These are phyloP conservation scores for Sporobolomyces roseus DNA, from an alignment of 768 basidiomycete genomes.

Conservation along the genomic window DNA sequence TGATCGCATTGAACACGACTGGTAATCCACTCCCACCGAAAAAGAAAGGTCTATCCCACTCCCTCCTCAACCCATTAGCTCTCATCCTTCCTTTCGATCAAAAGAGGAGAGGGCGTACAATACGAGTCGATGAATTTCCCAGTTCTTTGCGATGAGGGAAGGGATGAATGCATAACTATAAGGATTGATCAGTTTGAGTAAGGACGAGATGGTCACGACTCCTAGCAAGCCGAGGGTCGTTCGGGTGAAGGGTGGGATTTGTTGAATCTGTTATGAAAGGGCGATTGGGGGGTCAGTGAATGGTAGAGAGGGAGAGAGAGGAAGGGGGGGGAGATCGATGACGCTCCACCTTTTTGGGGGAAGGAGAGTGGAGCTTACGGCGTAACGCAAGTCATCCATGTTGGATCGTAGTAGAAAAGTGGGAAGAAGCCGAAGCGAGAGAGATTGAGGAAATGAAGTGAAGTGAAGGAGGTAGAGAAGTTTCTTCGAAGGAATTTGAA, in stretches of 20 bases:
- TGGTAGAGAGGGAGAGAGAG: background rate
- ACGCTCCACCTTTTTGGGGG: background rate
- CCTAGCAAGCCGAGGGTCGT: conserved; percentile 62
- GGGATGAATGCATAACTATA: conserved; percentile 60
- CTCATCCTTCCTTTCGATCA: conserved; percentile 62
- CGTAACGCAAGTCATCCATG: conserved; percentile 9
- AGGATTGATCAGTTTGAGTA: conserved; percentile 57
- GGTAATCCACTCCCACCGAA: conserved; percentile 62
- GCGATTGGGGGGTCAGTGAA: background rate
- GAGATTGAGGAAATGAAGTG: too few relatives aligned
- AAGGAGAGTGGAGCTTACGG: background rate
- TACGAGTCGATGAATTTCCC: conserved; percentile 56
- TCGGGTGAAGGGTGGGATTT: conserved; percentile 79
- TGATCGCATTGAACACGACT: conserved; percentile 64
- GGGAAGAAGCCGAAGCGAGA: too few relatives aligned
- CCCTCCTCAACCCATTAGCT: background rate
- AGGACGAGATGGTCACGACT: conserved; percentile 59
- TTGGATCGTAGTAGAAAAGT: too few relatives aligned
- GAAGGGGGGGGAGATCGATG: background rate
- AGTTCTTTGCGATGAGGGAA: conserved; percentile 49
- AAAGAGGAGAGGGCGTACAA: background rate
- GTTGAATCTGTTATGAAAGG: conserved; percentile 55
- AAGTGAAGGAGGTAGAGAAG: too few relatives aligned
- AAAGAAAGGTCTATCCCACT: conserved; percentile 61
- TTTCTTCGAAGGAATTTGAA: too few relatives aligned